Base-by-base conservation (phyloP, 2,329 filamentous ascomycete genomes). In the Didymella pomorum region DNA sequence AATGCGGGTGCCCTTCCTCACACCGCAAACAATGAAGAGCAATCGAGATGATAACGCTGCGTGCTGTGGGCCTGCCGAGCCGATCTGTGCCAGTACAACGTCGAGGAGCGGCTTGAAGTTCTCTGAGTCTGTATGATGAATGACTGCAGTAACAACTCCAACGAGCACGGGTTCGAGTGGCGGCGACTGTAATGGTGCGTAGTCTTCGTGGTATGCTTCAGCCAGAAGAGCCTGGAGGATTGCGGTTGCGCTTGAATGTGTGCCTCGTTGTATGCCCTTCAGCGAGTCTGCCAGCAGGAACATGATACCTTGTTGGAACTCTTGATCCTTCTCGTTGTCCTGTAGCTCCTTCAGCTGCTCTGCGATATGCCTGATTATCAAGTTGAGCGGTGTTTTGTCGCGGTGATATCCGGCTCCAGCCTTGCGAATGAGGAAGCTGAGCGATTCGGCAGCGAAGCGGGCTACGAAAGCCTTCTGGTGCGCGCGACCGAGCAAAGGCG, bases 351-450 rank as follows among this genome's bases (percentile, higher is more conserved):
- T 75, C 49, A 96, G 81, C 70, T 96, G 92, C 11, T 86, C 79
- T 48, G 91, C 85, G 1, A 90, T 87, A 76, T 93, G 89, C 12
- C 84, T 80, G 2, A 96, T 79, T n/a, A 97, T 87, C 12, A 83
- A 78, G 12, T 85, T 81, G 33, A 99, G 81, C 0, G 92, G 87
- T 25, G 82, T 85, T 48, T 79, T 78, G 64, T 94, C 90, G 65
- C 92, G 88, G 63, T 91, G 87, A 54, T 92, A 91, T 2, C 88
- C 85, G 16, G 89, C 85, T 2, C 90, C 93, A 7, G 93, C 90
- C 79, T 97, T 98, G 71, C 92, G 90, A 20, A 99, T 84, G 20
- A 99, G 82, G 71, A 98, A 99, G 66, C 93, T 97, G 80, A 99
- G 85, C 2, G 95, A 92, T 79, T 99, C 95, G 25, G 95, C 95